Conservation (phyloP, 225 moss, liverwort and hornwort species). For the Marchantia paleacea region DNA sequence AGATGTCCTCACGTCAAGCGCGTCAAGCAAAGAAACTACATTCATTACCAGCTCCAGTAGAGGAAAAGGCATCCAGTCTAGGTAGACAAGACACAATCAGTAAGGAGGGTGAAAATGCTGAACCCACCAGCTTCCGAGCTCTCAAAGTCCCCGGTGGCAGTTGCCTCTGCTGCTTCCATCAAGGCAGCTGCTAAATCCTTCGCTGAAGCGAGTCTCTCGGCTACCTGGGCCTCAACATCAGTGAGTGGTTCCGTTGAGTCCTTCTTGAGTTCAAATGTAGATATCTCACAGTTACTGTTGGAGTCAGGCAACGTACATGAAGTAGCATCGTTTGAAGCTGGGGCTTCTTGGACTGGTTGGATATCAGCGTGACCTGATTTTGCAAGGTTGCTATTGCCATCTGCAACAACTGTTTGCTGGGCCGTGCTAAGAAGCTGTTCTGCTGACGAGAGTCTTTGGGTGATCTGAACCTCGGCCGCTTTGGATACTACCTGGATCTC, state of each 20-base stretch:
- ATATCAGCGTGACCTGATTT: background rate
- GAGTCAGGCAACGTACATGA: background rate
- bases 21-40: background rate
- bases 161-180: slow-evolving; percentile 73
- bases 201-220: slow-evolving; percentile 64
- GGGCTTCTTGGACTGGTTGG: background rate
- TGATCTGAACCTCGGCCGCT: background rate
- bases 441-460: slow-evolving; percentile 59
- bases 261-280: no score
- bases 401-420: background rate
- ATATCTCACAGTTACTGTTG: background rate
- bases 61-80: background rate
- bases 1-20: background rate
- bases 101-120: background rate
- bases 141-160: slow-evolving; percentile 60
- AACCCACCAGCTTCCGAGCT: slow-evolving; percentile 75
- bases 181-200: slow-evolving; percentile 69
- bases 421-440: slow-evolving; percentile 19
- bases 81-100: background rate
- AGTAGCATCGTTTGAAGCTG: background rate
- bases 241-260: slow-evolving; percentile 6
- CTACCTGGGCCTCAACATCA: slow-evolving; percentile 13
- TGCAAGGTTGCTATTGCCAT: background rate
- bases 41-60: background rate
- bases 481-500: background rate